Conservation (phyloP, 1,139 yeast species). For the Sugiyamaella pinicola region DNA sequence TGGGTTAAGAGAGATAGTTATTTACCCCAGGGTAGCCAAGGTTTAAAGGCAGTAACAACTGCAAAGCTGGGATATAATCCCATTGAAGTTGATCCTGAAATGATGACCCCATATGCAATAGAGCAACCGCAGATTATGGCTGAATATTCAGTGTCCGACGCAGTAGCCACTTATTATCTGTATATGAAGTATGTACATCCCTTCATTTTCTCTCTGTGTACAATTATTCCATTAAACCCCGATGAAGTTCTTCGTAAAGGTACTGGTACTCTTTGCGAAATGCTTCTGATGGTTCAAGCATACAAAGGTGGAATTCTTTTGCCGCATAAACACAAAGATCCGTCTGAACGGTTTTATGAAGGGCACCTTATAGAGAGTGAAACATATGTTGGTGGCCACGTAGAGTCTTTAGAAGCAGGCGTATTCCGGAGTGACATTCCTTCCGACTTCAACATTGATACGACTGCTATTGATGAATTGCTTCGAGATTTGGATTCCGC, state of each 20-base stretch:
- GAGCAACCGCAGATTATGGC: slow-evolving; percentile 91
- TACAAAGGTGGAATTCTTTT: slow-evolving; percentile 72
- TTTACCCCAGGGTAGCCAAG: slow-evolving; percentile 97
- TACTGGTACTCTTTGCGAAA: slow-evolving; percentile 97
- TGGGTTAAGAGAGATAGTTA: slow-evolving; percentile 99
- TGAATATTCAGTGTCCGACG: slow-evolving; percentile 98
- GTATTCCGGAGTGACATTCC: slow-evolving; percentile 90
- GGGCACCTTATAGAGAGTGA: slow-evolving; percentile 94
- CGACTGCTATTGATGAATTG: slow-evolving; percentile 80
- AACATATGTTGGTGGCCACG: slow-evolving; percentile 99
- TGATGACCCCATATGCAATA: slow-evolving; percentile 96
- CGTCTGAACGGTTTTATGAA: slow-evolving; percentile 87
- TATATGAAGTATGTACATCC: slow-evolving; percentile 98
- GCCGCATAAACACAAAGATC: slow-evolving; percentile 93
- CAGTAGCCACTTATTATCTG: slow-evolving; percentile 95
- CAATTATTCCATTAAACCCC: slow-evolving; percentile 93
- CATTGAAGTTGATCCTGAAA: slow-evolving; percentile 92
- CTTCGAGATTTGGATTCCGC: slow-evolving; percentile 73
- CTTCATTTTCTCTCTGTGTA: slow-evolving; percentile 91
- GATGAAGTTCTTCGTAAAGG: slow-evolving; percentile 97
- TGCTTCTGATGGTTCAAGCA: slow-evolving; percentile 97
- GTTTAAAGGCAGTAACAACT: slow-evolving; percentile 96
- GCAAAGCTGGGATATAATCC: slow-evolving; percentile 96
- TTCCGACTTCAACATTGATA: slow-evolving; percentile 73
- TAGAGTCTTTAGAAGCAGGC: slow-evolving; percentile 96